Evolutionary conservation across 2,329 filamentous ascomycete genomes (phyloP).

Genomic region (Rhinocladiella mackenziei): DNA sequence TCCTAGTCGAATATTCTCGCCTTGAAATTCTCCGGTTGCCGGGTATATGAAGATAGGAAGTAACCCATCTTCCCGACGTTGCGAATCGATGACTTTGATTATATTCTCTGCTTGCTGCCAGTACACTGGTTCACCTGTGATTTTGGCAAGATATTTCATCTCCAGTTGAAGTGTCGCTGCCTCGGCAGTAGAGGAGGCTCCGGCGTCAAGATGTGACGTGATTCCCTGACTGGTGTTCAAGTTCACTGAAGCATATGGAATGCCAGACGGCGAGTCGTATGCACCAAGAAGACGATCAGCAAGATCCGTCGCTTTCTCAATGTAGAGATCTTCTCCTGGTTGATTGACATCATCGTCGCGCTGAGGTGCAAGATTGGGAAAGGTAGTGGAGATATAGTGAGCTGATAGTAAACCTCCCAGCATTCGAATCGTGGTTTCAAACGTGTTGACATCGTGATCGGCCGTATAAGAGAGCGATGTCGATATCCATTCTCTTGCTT

Average conservation of each 20-base stretch:
- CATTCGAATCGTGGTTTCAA: constrained; percentile 98
- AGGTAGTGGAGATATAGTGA: constrained; percentile 85
- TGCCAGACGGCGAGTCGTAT: constrained; percentile 79
- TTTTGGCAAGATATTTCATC: constrained; percentile 92
- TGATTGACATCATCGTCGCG: constrained; percentile 66
- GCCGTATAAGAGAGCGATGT: constrained; percentile 72
- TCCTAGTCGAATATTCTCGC: constrained; percentile 82
- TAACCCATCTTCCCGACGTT: constrained; percentile 72
- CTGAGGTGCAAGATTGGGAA: constrained; percentile 73
- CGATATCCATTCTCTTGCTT: constrained; percentile 85
- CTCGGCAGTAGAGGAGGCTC: constrained; percentile 90
- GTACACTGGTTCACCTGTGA: constrained; percentile 87
- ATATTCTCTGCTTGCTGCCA: constrained; percentile 91
- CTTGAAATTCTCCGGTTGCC: constrained; percentile 71
- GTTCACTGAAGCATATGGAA: constrained; percentile 89
- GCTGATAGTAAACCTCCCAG: constrained; percentile 87
- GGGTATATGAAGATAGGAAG: constrained; percentile 89
- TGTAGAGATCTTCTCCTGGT: constrained; percentile 81
- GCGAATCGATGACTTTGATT: constrained; percentile 84
- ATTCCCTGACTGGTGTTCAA: constrained; percentile 72
- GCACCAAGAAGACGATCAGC: constrained; percentile 82
- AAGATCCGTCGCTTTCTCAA: constrained; percentile 92
- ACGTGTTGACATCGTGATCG: constrained; percentile 92
- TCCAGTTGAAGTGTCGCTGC: constrained; percentile 89
- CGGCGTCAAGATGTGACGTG: constrained; percentile 75